Evolutionary conservation across 2,329 filamentous ascomycete genomes (phyloP), one percentile per base, ranked within the genome.

Genomic region (Trichoderma endophyticum): DNA sequence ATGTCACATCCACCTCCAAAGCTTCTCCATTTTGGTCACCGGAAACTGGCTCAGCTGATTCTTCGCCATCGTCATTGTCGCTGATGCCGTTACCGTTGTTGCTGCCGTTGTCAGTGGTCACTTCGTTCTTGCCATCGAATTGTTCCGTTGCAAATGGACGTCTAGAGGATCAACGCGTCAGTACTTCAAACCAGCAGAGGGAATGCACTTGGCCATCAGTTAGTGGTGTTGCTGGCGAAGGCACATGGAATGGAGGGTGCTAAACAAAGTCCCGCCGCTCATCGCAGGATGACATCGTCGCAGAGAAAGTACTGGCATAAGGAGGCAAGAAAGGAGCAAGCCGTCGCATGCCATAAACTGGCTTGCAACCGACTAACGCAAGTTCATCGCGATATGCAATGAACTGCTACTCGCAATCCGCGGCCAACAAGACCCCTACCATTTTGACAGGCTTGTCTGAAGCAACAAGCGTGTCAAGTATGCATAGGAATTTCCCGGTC

Each of bases 261-360:
- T 36, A 66, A 51, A 54, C 24, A 66, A 56, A 66, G 63, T 66
- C 30, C 48, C 63, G 63, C 63, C 63, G 48, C 43, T 32, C 63
- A 32, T 64, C 30, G 63, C 63, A 66, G 18, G 28, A 66, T 66
- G 63, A 15, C 63, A 66, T 36, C 2, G 15, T 39, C 51, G n/a
- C 48, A 66, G 63, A 56, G 48, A 66, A 24, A 66, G 63, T 66
- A 66, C 63, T 66, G 63, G 63, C 63, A 66, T 36, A 66, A 66
- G 63, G 63, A 66, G 63, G 30, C 63, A 32, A 36, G 30, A 66
- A 26, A 57, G 28, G 63, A 66, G 63, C 63, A 39, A 66, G 48
- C 48, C 18, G 30, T 39, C 63, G 48, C 63, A 11, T 7, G 63
- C 63, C 34, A 3, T 3, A 1, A 7, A 26, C 12, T 56, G 30